phyloP scores from a whole-genome alignment of 169 alveolate genomes.

The Besnoitia besnoiti region DNA sequence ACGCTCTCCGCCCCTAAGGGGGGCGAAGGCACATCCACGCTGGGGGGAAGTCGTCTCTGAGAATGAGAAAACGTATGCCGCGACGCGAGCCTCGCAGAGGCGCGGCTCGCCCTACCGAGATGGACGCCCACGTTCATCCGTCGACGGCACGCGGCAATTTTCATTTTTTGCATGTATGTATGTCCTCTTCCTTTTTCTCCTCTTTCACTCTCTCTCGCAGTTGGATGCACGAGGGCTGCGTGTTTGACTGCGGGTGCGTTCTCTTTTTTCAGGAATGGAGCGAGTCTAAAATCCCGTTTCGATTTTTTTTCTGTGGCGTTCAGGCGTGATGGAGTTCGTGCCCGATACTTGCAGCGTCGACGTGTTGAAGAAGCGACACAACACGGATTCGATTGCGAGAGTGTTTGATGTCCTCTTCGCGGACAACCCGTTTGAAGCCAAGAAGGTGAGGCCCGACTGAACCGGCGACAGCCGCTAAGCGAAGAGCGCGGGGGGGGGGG shows the following conservation, averaged over 20 bases:
- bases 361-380: constrained; percentile 77
- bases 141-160: no score
- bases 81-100: no score
- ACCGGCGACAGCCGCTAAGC: no score
- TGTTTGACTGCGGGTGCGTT: not conserved
- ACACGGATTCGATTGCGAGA: constrained; percentile 66
- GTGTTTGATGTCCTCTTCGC: constrained; percentile 66
- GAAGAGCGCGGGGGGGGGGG: not conserved
- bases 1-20: no score
- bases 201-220: not conserved
- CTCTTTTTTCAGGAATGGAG: not conserved
- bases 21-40: no score
- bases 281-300: not conserved
- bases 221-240: not conserved
- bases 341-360: constrained; percentile 88
- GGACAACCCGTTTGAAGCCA: constrained; percentile 64
- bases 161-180: not conserved
- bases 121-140: no score
- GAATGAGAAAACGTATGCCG: no score
- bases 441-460: constrained; percentile 53
- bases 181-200: not conserved
- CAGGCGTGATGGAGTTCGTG: constrained; percentile 73
- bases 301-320: not conserved
- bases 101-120: no score
- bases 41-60: no score